Base-by-base conservation (phyloP, 2,329 filamentous ascomycete genomes). In the Aspergillus sp. region DNA sequence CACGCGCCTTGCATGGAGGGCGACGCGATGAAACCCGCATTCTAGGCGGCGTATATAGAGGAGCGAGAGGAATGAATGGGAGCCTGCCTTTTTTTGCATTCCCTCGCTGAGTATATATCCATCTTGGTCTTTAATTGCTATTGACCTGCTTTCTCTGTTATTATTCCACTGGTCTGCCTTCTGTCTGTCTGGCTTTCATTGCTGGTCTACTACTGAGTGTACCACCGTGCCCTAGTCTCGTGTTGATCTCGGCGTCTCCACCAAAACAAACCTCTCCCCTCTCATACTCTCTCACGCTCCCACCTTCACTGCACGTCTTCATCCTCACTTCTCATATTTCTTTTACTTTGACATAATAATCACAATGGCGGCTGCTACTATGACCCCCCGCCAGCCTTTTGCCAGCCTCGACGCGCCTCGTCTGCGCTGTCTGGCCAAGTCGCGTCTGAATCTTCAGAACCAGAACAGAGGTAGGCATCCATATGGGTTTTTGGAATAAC, bases 361-460 rank as follows among this genome's bases (percentile, higher is more conserved):
- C 29, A 55, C 64, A 43, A 57, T 67, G 52, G 64, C 62, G 41
- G 65, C 62, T 48, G 56, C 60, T 44, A 54, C 59, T 45, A 19
- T 19, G 19, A 56, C 61, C 26, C 42, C 56, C 27, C 62, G 64
- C 27, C 62, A 63, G 48, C 64, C 64, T 7, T 67, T 67, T 49
- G 64, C 60, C 29, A 64, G 54, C 46, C 49, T 67, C 51, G 62
- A 67, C 45, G 51, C 57, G 7, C 54, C 62, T 7, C 58, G 58
- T 40, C 56, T 66, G 57, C 62, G 58, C 33, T 51, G 61, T 28
- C 42, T 65, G 45, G 56, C 64, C 44, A 58, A 57, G 34, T 49
- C 63, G 30, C 62, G 60, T 36, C 46, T 63, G 52, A 66, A 65
- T 54, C 46, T 59, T 28, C 56, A 58, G 45, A 67, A 67, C 48